Conservation (phyloP, 2,329 filamentous ascomycete genomes). For the Beauveria varroae region DNA sequence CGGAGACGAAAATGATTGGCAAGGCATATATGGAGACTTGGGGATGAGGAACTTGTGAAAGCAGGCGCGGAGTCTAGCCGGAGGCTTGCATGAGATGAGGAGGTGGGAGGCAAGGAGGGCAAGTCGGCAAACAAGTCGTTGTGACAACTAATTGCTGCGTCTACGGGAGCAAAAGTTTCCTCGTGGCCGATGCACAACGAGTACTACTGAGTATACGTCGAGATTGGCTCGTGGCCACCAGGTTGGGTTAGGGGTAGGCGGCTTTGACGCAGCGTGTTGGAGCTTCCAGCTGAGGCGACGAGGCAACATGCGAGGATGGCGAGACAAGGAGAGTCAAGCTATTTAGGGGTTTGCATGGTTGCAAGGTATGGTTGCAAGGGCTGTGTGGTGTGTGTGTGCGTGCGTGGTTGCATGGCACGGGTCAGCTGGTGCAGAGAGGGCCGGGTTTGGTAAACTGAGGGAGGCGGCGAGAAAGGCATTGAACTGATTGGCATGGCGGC, state of each 20-base stretch:
- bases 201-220: no score
- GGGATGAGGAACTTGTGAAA: neutral
- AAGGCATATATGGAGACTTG: neutral
- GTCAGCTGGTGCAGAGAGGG: no score
- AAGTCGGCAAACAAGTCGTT: neutral
- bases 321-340: neutral
- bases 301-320: neutral
- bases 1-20: neutral
- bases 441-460: no score
- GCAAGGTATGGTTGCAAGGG: no score
- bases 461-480: no score
- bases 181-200: no score
- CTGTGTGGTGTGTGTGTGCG: no score
- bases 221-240: no score
- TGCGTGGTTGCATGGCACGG: no score
- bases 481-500: neutral
- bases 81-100: neutral
- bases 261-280: neutral
- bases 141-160: no score
- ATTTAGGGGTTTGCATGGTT: neutral
- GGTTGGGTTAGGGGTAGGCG: no score
- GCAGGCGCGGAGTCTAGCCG: neutral
- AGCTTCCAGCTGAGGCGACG: constrained; percentile 4
- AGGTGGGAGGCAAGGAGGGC: neutral
- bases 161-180: no score